phyloP scores from a whole-genome alignment of 2,329 filamentous ascomycete genomes.

The Talaromyces sp. region DNA sequence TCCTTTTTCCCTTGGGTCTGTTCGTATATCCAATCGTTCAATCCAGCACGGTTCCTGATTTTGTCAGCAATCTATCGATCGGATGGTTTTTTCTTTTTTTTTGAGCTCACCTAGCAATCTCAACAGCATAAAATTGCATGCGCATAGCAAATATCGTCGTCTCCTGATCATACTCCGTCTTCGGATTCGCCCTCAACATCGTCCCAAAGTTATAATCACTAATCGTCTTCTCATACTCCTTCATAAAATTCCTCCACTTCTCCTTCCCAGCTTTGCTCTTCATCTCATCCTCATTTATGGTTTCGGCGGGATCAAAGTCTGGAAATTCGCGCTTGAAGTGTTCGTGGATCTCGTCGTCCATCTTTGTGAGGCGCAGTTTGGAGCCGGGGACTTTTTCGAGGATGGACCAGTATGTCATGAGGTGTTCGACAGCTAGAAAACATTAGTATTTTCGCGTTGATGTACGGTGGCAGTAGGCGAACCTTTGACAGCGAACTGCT shows the following conservation, averaged over 20 bases:
- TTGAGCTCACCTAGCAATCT: constrained; percentile 61
- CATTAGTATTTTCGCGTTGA: constrained; percentile 10
- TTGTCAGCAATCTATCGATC: constrained; percentile 20
- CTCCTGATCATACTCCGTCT: constrained; percentile 80
- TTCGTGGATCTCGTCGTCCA: constrained; percentile 91
- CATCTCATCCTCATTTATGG: constrained; percentile 89
- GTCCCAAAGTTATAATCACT: constrained; percentile 98
- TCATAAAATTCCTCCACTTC: constrained; percentile 91
- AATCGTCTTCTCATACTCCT: constrained; percentile 88
- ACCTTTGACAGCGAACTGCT: constrained; percentile 97
- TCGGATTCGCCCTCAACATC: constrained; percentile 76
- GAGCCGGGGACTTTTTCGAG: constrained; percentile 88
- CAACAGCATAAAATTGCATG: constrained; percentile 82
- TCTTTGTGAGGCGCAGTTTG: constrained; percentile 83
- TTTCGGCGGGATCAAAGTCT: constrained; percentile 79
- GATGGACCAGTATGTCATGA: constrained; percentile 95
- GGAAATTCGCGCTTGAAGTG: constrained; percentile 87
- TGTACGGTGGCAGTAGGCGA: constrained; percentile 35
- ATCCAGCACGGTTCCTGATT: constrained; percentile 72
- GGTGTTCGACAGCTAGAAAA: constrained; percentile 74
- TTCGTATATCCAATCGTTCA: constrained; percentile 98
- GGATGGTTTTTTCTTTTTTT: neutral
- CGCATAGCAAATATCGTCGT: constrained; percentile 85
- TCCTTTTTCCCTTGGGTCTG: constrained; percentile 61
- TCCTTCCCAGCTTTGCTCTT: constrained; percentile 97